Evolutionary conservation across 2,329 filamentous ascomycete genomes (phyloP), one percentile per base, ranked within the genome.

Genomic region (Tetracladium maxilliforme): DNA sequence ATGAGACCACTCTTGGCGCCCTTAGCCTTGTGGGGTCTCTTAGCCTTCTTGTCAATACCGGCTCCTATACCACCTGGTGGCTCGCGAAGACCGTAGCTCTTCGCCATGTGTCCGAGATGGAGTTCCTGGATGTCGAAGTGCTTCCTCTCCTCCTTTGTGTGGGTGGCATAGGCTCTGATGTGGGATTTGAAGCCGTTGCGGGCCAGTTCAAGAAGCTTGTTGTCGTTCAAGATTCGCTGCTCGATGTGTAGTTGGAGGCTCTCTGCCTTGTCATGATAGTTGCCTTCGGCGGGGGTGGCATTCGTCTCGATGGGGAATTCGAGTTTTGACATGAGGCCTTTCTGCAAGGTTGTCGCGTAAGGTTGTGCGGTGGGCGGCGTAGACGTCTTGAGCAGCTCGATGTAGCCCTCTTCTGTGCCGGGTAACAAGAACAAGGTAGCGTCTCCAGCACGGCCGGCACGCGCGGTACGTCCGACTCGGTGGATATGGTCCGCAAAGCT

Each of bases 61-160:
- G 51, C 36, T 51, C 61, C 17, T 73, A 98, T 92, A 24, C 80
- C 78, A 5, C 79, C 78, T 0, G 90, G 90, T 16, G 82, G 73
- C 48, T 98, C 90, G 34, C 92, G 66, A 36, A 98, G 55, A 3
- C 75, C 90, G 45, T 92, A 98, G 14, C 79, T 82, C 59, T 98
- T 98, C 6, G 87, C 87, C 35, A 90, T 58, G 58, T 98, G 90
- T 4, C 90, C 90, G 6, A 95, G 56, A 48, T 98, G 90, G 23
- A 98, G 56, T 41, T 81, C 70, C 31, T 82, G 84, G 50, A 94
- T 92, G 48, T 95, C 81, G 48, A 98, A 98, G 45, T 79, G 86
- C 26, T 61, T 59, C 26, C 90, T 67, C 54, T 98, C 90, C 21
- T 76, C 74, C 16, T 80, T 75, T 15, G 87, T 70, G 49, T 98